phyloP scores from a whole-genome alignment of 1,139 yeast genomes.

The Yamadazyma trypodendri region DNA sequence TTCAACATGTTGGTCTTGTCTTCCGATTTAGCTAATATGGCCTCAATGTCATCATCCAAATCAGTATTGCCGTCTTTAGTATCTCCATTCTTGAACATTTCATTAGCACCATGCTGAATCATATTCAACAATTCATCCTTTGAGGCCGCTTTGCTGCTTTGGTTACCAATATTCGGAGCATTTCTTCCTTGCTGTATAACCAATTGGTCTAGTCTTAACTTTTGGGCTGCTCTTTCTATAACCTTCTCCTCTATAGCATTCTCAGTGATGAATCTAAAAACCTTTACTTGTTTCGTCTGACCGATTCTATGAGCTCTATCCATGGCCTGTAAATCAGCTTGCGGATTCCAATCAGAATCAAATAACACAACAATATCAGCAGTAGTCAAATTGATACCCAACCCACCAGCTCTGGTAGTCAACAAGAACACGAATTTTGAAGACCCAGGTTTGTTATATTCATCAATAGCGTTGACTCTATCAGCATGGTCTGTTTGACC shows the following conservation, averaged over 20 bases:
- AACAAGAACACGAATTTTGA: constrained; percentile 68
- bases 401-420: constrained; percentile 86
- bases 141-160: constrained; percentile 44
- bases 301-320: constrained; percentile 88
- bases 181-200: constrained; percentile 77
- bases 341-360: constrained; percentile 88
- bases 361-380: constrained; percentile 74
- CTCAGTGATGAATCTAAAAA: constrained; percentile 73
- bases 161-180: constrained; percentile 37
- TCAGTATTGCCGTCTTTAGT: constrained; percentile 18
- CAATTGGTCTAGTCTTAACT: constrained; percentile 72
- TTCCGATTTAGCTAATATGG: constrained; percentile 60
- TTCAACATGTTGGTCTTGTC: constrained; percentile 61
- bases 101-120: constrained; percentile 80
- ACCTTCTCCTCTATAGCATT: constrained; percentile 82
- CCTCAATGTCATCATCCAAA: constrained; percentile 63
- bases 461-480: constrained; percentile 73
- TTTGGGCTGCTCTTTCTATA: constrained; percentile 76
- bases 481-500: constrained; percentile 81
- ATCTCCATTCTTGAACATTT: constrained; percentile 43
- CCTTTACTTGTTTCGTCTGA: constrained; percentile 78
- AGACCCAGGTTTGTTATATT: constrained; percentile 68
- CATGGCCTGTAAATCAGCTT: constrained; percentile 86
- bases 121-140: constrained; percentile 73
- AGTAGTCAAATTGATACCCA: constrained; percentile 74